Evolutionary conservation across 257 asterid species (phyloP).

Genomic region (Nicotiana attenuata): DNA sequence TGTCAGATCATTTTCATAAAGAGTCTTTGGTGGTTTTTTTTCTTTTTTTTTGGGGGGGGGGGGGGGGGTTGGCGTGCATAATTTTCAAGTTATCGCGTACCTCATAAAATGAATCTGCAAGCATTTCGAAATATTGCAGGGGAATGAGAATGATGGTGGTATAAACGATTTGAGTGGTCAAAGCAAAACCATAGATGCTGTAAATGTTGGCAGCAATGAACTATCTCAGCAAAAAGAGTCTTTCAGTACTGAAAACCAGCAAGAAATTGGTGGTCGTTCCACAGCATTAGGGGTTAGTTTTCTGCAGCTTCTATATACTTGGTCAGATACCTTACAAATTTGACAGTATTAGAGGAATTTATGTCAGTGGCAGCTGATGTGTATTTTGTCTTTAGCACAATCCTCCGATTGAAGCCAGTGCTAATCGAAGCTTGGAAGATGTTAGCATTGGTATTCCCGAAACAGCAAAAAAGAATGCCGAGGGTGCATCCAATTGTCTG

Average conservation of each 20-base stretch:
- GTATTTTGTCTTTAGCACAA: conserved; percentile 12
- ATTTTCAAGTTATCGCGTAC: neutral
- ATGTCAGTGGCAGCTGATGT: neutral
- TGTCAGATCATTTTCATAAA: neutral
- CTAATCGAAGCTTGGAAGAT: conserved; percentile 19
- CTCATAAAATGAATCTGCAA: neutral
- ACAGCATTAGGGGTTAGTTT: neutral
- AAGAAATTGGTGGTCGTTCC: neutral
- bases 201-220: neutral
- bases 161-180: neutral
- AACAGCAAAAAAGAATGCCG: conserved; percentile 11
- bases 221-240: neutral
- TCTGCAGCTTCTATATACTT: neutral
- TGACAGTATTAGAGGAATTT: neutral
- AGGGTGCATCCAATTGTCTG: conserved; percentile 10
- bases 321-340: neutral
- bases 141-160: neutral
- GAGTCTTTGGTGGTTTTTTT: neutral
- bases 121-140: conserved; percentile 3
- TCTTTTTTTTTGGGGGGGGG: neutral
- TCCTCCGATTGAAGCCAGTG: conserved; percentile 11
- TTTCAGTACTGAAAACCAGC: neutral
- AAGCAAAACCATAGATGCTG: neutral
- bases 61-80: no score
- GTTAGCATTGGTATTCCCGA: conserved; percentile 9